Evolutionary conservation across 192 early-diverging fungal genomes (phyloP).

Genomic region (Glomus cerebriforme): DNA sequence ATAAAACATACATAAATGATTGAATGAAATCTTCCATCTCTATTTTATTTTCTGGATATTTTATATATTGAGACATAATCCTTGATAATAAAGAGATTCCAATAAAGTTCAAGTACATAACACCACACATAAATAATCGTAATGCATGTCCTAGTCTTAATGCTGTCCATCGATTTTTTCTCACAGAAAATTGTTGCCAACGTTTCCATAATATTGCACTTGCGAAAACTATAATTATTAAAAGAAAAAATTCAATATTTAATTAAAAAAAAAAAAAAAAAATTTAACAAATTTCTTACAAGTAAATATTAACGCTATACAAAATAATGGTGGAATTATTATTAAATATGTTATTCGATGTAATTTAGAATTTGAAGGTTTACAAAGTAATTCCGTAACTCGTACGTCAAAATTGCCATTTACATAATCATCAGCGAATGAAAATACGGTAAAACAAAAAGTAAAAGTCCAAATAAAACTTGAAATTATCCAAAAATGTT

Average conservation of each 20-base stretch:
- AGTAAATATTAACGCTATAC: neutral
- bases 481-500: neutral
- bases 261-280: neutral
- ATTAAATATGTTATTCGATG: neutral
- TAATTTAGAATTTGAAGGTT: neutral
- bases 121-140: neutral
- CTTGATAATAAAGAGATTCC: neutral
- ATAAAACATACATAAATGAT: neutral
- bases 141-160: neutral
- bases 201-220: neutral
- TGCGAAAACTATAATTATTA: neutral
- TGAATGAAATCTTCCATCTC: neutral
- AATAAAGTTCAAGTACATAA: neutral
- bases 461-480: neutral
- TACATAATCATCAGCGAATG: neutral
- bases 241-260: neutral
- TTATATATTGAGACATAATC: neutral
- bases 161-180: neutral
- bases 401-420: neutral
- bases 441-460: neutral
- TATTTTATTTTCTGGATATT: neutral
- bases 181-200: neutral
- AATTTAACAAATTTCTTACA: neutral
- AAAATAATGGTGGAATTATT: neutral
- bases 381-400: neutral